Conservation (phyloP, 2,329 filamentous ascomycete species). For the Xylaria sp. region DNA sequence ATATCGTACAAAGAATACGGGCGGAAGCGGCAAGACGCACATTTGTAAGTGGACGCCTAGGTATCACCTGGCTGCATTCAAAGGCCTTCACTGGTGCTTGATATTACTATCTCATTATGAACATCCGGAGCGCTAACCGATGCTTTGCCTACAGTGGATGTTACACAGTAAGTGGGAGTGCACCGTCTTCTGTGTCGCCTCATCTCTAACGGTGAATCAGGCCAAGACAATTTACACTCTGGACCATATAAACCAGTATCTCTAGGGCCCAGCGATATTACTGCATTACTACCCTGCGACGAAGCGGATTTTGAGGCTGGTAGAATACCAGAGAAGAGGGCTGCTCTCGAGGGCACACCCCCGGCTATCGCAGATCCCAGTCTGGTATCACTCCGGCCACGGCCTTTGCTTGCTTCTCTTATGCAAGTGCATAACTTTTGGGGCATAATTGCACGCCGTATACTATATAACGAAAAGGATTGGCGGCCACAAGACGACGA, state of each 20-base stretch:
- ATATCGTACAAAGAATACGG: constrained; percentile 58
- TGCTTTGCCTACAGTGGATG: constrained; percentile 61
- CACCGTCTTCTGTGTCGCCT: constrained; percentile 9
- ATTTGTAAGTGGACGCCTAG: constrained; percentile 54
- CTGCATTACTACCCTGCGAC: constrained; percentile 63
- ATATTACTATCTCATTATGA: background rate
- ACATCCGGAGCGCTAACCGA: constrained; percentile 18
- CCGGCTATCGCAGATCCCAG: constrained; percentile 60
- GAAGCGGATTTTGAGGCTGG: constrained; percentile 64
- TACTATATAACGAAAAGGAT: constrained; percentile 58
- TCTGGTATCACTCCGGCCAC: constrained; percentile 56
- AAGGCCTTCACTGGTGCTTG: background rate
- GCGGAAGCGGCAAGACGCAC: constrained; percentile 68
- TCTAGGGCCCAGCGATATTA: constrained; percentile 64
- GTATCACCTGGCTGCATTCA: background rate
- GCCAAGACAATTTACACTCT: constrained; percentile 67
- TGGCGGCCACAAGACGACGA: constrained; percentile 58
- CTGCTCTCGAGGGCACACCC: constrained; percentile 64
- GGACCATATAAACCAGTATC: constrained; percentile 63
- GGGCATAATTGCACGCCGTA: constrained; percentile 63
- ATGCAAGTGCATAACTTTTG: constrained; percentile 67
- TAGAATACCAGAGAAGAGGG: constrained; percentile 59
- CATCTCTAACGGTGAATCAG: constrained; percentile 41
- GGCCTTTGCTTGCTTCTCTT: constrained; percentile 66
- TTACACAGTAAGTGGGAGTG: constrained; percentile 57